Base-by-base conservation (phyloP, 441 rosid species). In the Croton laevigatus region DNA sequence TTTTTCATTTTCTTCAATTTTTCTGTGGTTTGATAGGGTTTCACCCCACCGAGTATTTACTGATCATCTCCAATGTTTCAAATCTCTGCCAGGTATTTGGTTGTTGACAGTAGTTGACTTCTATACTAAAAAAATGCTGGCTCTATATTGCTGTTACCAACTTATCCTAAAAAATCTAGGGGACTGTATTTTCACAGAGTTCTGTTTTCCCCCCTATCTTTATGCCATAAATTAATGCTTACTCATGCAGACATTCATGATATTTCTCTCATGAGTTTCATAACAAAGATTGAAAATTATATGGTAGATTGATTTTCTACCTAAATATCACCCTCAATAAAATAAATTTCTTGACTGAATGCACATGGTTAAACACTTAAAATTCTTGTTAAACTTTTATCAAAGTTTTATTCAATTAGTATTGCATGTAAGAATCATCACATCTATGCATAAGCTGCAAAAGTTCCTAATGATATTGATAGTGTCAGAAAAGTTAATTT, bases 81-180 rank as follows among this genome's bases (percentile, higher is more conserved):
- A 75, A 73, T 81, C 86, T 77, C 81, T 95, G 68, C 99, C 98
- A 76, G 98, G 99, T 94, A 81, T 59, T 70, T 58, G 61, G 27
- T 59, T 20, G 42, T 66, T 44, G 48, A 32, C 19, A 13, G 5
- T 62, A 14, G 34, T 67, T 51, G 16, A 19, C 62, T 37, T 62
- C 9, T 54, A 10, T 59, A 23, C 19, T 23, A 44, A 37, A 45
- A 57, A 38, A 42, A 64, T 62, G 23, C 55, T 58, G 65, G 66
- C 38, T 69, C 13, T 34, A 37, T 36, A 62, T 40, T 62, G 16
- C 44, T 9, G 20, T 57, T 3, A 42, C 52, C 44, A 36, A 59
- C 58, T 46, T 38, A n/a, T 6, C 42, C 32, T 68, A 40, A 4
- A 40, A 64, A 8, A n/a, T 49, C n/a, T 23, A 11, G 17, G 27